Evolutionary conservation across 176 grass and related monocot species (phyloP).

Genomic region (Carex cristatella): DNA sequence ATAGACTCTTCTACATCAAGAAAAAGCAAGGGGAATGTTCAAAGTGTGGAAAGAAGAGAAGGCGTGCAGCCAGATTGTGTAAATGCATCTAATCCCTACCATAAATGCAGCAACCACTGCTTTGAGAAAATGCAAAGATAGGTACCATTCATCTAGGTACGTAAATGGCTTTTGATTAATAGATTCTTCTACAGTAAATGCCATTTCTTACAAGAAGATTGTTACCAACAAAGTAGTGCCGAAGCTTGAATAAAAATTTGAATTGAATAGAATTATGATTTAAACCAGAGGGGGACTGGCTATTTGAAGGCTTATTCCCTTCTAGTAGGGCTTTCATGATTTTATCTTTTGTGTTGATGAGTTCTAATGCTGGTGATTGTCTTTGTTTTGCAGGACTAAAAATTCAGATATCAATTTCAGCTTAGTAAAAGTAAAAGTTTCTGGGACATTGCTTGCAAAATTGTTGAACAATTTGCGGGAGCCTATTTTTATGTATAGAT

Average conservation of each 20-base stretch:
- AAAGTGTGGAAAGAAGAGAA: constrained; percentile 30
- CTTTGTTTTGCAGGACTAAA: constrained; percentile 6
- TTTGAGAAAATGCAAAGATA: constrained; percentile 38
- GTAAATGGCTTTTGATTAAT: not conserved
- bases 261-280: not conserved
- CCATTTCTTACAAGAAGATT: not conserved
- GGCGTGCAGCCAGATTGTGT: constrained; percentile 53
- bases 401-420: not conserved
- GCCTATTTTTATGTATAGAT: constrained; percentile 11
- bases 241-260: not conserved
- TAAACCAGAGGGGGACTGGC: not conserved
- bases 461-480: not conserved
- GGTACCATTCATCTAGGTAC: not conserved
- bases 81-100: constrained; percentile 88
- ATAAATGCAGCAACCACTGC: constrained; percentile 66
- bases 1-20: constrained; percentile 24
- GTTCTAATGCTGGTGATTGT: not conserved
- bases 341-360: not conserved
- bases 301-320: not conserved
- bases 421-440: not conserved
- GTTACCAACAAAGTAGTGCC: not conserved
- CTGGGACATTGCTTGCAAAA: not conserved
- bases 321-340: not conserved
- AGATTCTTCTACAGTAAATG: not conserved
- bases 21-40: constrained; percentile 26